Evolutionary conservation across 805 yeast species (phyloP).

Genomic region (Metschnikowia shivogae): DNA sequence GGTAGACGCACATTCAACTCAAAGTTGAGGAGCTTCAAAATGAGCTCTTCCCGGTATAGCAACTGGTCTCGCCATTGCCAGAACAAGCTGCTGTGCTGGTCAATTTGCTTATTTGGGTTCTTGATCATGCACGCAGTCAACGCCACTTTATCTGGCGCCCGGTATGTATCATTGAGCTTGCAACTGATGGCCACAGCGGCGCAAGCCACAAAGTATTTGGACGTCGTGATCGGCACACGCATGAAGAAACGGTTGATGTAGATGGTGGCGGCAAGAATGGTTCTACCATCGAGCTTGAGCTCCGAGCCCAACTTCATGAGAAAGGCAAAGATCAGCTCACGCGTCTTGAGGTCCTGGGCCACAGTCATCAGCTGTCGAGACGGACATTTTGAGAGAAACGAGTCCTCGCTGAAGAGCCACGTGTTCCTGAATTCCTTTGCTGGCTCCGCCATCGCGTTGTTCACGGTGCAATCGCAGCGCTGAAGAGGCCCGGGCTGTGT

Average conservation of each 20-base stretch:
- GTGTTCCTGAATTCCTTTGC: constrained; percentile 17
- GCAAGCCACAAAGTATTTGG: constrained; percentile 42
- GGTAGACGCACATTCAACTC: constrained; percentile 40
- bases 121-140: constrained; percentile 33
- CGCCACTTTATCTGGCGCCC: constrained; percentile 43
- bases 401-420: constrained; percentile 38
- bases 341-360: constrained; percentile 34
- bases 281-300: constrained; percentile 37
- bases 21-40: constrained; percentile 35
- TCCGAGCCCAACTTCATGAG: constrained; percentile 32
- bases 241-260: constrained; percentile 37
- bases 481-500: neutral
- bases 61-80: constrained; percentile 46
- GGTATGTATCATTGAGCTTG: constrained; percentile 39
- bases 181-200: constrained; percentile 43
- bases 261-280: constrained; percentile 41
- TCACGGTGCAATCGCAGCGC: neutral
- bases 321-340: constrained; percentile 38
- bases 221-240: constrained; percentile 40
- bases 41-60: constrained; percentile 39
- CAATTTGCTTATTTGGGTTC: constrained; percentile 29
- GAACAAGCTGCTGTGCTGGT: constrained; percentile 38
- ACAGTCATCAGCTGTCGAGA: constrained; percentile 32
- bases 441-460: constrained; percentile 1
- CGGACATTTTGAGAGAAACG: constrained; percentile 29